Evolutionary conservation across 1,284 basidiomycete species (phyloP).

Genomic region (Trichosporon ovoides): DNA sequence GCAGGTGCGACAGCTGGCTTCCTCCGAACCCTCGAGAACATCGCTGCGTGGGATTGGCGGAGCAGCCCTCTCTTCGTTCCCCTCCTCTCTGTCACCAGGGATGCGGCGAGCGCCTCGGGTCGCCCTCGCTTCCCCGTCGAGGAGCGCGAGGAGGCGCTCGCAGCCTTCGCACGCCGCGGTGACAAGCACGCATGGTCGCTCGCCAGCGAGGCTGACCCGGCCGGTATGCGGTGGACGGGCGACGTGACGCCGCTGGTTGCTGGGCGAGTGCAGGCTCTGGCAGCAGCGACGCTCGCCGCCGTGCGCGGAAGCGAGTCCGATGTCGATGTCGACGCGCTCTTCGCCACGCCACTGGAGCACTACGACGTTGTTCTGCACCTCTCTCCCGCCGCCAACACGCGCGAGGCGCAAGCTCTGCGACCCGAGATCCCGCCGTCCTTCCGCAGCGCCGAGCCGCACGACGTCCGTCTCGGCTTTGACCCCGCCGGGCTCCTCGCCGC

Average conservation of each 20-base stretch:
- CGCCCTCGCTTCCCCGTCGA: constrained; percentile 46
- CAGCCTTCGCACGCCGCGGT: constrained; percentile 47
- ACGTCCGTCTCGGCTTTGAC: constrained; percentile 56
- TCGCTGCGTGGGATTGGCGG: constrained; percentile 78
- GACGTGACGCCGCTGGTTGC: constrained; percentile 63
- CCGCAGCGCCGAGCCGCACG: constrained; percentile 24
- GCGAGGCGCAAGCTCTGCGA: constrained; percentile 57
- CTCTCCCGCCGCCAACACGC: constrained; percentile 60
- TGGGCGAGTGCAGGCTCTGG: constrained; percentile 62
- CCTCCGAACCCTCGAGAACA: constrained; percentile 63
- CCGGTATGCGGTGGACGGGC: constrained; percentile 70
- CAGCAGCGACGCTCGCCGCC: constrained; percentile 61
- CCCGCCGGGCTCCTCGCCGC: constrained; percentile 63
- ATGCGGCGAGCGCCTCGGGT: constrained; percentile 28
- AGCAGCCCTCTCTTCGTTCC: constrained; percentile 54
- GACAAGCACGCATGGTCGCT: constrained; percentile 62
- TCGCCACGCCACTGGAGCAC: constrained; percentile 73
- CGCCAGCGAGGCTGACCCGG: constrained; percentile 70
- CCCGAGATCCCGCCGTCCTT: constrained; percentile 39
- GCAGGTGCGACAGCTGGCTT: constrained; percentile 62
- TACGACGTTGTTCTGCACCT: constrained; percentile 84
- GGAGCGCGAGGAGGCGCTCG: constrained; percentile 59
- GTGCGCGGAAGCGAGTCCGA: constrained; percentile 31
- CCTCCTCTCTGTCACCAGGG: constrained; percentile 24
- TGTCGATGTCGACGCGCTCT: constrained; percentile 55